A percentile compares a stretch with the other conserved stretches of the same genome.
Conservation (phyloP, 106 monocot genomes). For the Allium fistulosum region DNA sequence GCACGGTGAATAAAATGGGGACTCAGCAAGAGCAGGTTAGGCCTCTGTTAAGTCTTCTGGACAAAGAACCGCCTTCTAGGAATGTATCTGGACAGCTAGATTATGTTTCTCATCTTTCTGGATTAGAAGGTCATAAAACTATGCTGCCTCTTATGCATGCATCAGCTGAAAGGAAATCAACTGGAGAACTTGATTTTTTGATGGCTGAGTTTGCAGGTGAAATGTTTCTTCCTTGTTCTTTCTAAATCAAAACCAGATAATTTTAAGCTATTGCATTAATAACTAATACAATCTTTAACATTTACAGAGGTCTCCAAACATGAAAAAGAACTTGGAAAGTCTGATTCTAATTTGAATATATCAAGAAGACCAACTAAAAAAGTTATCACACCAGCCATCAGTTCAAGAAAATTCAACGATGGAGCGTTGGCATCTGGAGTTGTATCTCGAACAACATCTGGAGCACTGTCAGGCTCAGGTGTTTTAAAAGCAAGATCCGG, state of each 20-base stretch:
- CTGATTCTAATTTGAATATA: conserved; percentile 23
- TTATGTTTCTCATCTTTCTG: conserved; percentile 71
- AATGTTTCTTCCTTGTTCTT: background rate
- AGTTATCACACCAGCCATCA: conserved; percentile 12
- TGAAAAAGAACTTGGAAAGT: conserved; percentile 35
- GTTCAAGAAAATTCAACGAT: conserved; percentile 34
- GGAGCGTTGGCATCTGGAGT: conserved; percentile 46
- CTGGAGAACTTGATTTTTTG: conserved; percentile 86
- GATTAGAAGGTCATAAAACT: conserved; percentile 63
- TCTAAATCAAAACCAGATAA: background rate
- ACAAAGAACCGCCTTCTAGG: conserved; percentile 92
- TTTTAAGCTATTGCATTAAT: background rate
- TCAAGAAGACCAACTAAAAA: conserved; percentile 26
- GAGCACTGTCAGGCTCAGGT: conserved; percentile 66
- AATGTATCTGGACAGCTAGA: conserved; percentile 92
- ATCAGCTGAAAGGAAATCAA: conserved; percentile 79
- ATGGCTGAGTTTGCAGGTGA: conserved; percentile 95
- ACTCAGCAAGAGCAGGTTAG: conserved; percentile 62
- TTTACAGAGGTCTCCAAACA: conserved; percentile 54
- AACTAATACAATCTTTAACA: background rate
- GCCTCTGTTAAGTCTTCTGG: conserved; percentile 78
- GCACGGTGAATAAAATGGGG: conserved; percentile 16
- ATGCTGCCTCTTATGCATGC: conserved; percentile 88
- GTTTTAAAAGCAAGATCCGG: conserved; percentile 64
- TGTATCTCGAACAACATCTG: conserved; percentile 59